Evolutionary conservation across 1,284 basidiomycete genomes (phyloP).

Genomic region (Mycena sp.): DNA sequence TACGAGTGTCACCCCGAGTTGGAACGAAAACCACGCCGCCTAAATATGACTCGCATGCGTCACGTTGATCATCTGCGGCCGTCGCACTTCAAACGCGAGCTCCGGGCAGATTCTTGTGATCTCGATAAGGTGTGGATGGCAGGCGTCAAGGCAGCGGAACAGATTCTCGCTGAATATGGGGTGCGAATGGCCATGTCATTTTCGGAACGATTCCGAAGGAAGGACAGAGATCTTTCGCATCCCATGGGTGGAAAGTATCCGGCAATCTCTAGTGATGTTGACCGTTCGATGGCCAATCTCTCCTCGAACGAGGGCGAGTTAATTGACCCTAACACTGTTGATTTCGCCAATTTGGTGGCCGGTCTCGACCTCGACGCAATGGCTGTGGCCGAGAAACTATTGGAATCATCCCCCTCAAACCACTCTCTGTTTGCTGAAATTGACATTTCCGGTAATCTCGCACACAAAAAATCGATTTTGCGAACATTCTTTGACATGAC

Average conservation of each 20-base stretch:
- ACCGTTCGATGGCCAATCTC: slow-evolving; percentile 4
- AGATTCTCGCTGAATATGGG: background rate
- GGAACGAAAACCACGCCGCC: slow-evolving; percentile 14
- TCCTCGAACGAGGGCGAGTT: background rate
- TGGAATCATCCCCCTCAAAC: background rate
- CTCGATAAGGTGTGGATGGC: background rate
- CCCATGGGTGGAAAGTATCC: slow-evolving; percentile 6
- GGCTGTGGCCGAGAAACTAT: background rate
- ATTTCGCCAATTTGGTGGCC: background rate
- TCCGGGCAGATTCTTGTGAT: slow-evolving; percentile 11
- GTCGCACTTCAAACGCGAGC: background rate
- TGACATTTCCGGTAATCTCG: background rate
- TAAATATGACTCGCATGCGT: slow-evolving; percentile 6
- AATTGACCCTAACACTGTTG: background rate
- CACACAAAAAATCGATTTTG: background rate
- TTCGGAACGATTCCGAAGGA: background rate
- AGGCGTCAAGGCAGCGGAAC: background rate
- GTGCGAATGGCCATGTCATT: background rate
- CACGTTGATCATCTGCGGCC: slow-evolving; percentile 18
- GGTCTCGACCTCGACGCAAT: slow-evolving; percentile 7
- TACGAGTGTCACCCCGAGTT: slow-evolving; percentile 14
- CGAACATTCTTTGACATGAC: slow-evolving; percentile 13
- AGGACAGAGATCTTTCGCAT: background rate
- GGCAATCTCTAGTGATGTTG: slow-evolving; percentile 12
- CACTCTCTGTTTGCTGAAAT: slow-evolving; percentile 1